Evolutionary conservation across 768 basidiomycete species (phyloP), one percentile per base, ranked within the genome.

Genomic region (Amanita phalloides): DNA sequence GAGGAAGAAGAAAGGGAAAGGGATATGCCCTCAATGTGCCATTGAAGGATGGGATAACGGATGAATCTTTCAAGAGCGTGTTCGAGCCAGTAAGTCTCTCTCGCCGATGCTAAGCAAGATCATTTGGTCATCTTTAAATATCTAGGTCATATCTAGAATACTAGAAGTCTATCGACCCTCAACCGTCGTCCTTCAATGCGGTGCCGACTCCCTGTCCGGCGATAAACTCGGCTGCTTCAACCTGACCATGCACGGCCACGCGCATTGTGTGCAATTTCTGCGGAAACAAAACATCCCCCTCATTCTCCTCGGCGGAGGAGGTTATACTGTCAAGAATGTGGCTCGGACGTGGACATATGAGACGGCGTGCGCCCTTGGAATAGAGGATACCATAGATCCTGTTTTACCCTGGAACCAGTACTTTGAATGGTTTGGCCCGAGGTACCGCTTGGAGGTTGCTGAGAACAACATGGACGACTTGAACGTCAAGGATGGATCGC

Each of bases 181-280:
- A 1, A 94, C 83, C 0, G 83, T 98, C 53, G 78, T 96, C 4
- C 72, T 98, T 8, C 96, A 98, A 64, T 97, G 95, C 61, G 96
- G 96, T 46, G 90, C 92, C 21, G 96, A 99, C 62, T 97, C 94
- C 9, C 73, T 99, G 35, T 81, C 94, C 0, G 92, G 91, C 3
- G 96, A 99, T 70, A 95, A 94, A 64, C 73, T 98, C 6, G 95
- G 95, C 3, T 90, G 90, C 57, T 92, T 98, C 74, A 99, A 99
- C 66, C 65, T 99, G 46, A 89, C 90, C 1, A 92, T 99, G 87
- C 74, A 90, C 47, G 95, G 95, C 0, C 96, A 99, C 65, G 90
- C 91, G 6, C 80, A 85, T 57, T 96, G 91, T 60, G 90, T 93
- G 17, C 79, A 85, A 55, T 97, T 87, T 62, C 73, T 98, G 48